phyloP scores from a whole-genome alignment of 2,329 filamentous ascomycete species.

The Alternaria ethzedia region DNA sequence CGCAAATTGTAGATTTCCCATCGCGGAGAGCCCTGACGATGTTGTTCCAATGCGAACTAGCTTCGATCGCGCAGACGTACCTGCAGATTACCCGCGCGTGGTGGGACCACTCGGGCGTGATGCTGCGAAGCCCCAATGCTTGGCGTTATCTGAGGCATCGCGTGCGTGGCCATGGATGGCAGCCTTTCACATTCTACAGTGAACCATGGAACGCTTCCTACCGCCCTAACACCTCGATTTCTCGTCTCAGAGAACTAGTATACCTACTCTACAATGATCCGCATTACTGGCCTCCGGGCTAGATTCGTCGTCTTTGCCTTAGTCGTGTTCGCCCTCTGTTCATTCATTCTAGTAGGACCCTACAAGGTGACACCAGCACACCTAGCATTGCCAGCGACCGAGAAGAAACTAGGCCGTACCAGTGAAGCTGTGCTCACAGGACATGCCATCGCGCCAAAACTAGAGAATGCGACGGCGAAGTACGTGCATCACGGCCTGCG shows the following conservation, averaged over 20 bases:
- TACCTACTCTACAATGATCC: conserved; percentile 32
- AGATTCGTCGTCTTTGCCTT: conserved; percentile 56
- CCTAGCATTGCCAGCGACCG: conserved; percentile 22
- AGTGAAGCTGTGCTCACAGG: conserved; percentile 60
- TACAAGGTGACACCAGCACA: conserved; percentile 54
- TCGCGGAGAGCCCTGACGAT: conserved; percentile 1
- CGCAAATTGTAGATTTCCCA: conserved; percentile 3
- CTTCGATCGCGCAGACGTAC: conserved; percentile 4
- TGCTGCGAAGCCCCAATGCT: conserved; percentile 12
- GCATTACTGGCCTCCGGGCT: conserved; percentile 33
- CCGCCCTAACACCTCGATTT: neutral
- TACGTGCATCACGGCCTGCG: conserved; percentile 30
- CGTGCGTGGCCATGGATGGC: conserved; percentile 5
- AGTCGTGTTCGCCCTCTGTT: conserved; percentile 62
- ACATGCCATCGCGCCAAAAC: conserved; percentile 77
- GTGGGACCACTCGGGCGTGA: conserved; percentile 13
- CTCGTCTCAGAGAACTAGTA: neutral
- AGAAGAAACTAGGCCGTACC: conserved; percentile 22
- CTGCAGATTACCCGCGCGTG: conserved; percentile 15
- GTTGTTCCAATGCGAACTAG: conserved; percentile 9
- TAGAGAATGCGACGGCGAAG: conserved; percentile 83
- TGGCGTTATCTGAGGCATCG: conserved; percentile 22
- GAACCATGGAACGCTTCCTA: conserved; percentile 1
- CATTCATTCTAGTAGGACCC: conserved; percentile 66
- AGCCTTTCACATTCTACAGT: neutral